These are phyloP conservation scores for Cladosporium phlei DNA, from an alignment of 2,329 filamentous ascomycete genomes.

Conservation along the genomic window DNA sequence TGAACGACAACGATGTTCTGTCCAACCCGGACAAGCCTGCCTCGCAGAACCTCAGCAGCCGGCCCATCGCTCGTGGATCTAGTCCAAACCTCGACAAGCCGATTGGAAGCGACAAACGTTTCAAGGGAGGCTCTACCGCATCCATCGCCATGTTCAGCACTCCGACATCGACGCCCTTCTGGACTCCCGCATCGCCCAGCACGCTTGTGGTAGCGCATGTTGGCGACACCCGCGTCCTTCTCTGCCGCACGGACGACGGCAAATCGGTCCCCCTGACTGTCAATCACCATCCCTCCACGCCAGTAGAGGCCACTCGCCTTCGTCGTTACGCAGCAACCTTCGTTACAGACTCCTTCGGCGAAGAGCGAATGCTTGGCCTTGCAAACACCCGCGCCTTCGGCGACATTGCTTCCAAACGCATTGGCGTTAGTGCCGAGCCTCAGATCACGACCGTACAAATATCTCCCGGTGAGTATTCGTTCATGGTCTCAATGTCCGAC, in stretches of 20 bases:
- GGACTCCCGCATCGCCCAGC: slow-evolving; percentile 82
- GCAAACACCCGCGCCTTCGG: slow-evolving; percentile 94
- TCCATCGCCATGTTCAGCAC: slow-evolving; percentile 88
- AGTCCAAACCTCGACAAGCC: slow-evolving; percentile 50
- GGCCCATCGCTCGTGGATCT: slow-evolving; percentile 33
- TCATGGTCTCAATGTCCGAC: slow-evolving; percentile 83
- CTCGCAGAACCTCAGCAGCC: slow-evolving; percentile 31
- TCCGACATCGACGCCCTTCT: slow-evolving; percentile 85
- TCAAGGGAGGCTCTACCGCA: slow-evolving; percentile 90
- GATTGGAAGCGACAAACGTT: slow-evolving; percentile 70
- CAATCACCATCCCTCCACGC: slow-evolving; percentile 88
- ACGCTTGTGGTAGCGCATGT: slow-evolving; percentile 86
- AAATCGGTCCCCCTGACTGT: slow-evolving; percentile 75
- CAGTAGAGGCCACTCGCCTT: slow-evolving; percentile 74
- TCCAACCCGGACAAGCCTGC: slow-evolving; percentile 54
- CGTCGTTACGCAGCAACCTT: slow-evolving; percentile 82
- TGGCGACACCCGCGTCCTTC: slow-evolving; percentile 83
- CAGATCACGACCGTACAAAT: slow-evolving; percentile 78
- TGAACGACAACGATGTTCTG: slow-evolving; percentile 81
- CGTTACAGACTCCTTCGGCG: slow-evolving; percentile 92
- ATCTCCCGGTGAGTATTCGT: slow-evolving; percentile 77
- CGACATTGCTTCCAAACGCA: slow-evolving; percentile 83
- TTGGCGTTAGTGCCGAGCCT: slow-evolving; percentile 91
- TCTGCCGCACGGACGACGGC: slow-evolving; percentile 82
- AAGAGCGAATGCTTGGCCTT: slow-evolving; percentile 88